Percentiles rank a stretch among this genome's conserved stretches.
Evolutionary conservation across 1,284 basidiomycete species (phyloP).

Genomic region (Puccinia hordei): DNA sequence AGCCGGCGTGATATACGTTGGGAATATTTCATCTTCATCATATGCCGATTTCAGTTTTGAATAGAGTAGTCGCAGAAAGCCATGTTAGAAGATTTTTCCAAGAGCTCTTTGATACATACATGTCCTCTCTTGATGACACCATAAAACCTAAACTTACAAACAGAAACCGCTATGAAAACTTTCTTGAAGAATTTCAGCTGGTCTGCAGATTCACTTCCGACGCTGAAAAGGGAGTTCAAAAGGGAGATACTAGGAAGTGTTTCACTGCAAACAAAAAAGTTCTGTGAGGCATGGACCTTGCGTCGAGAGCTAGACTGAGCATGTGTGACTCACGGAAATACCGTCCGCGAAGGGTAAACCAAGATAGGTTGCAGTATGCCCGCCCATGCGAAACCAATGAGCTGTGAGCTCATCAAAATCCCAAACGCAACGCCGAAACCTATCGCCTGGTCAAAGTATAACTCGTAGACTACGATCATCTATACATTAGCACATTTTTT

Average conservation of each 20-base stretch:
- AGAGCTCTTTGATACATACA: not conserved
- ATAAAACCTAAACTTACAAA: slow-evolving; percentile 21
- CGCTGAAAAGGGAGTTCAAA: slow-evolving; percentile 9
- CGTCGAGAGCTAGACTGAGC: not conserved
- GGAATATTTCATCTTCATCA: slow-evolving; percentile 32
- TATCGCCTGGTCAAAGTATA: slow-evolving; percentile 19
- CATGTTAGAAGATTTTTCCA: too few relatives aligned
- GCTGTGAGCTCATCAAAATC: slow-evolving; percentile 32
- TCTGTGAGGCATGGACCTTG: not conserved
- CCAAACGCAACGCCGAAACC: not conserved
- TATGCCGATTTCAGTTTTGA: not conserved
- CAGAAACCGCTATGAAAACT: slow-evolving; percentile 10
- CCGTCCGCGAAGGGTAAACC: slow-evolving; percentile 25
- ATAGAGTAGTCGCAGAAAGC: too few relatives aligned
- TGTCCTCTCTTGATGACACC: not conserved
- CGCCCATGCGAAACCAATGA: slow-evolving; percentile 40
- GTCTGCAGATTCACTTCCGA: slow-evolving; percentile 9
- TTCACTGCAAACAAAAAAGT: not conserved
- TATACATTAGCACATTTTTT: not conserved
- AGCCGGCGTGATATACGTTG: slow-evolving; percentile 31
- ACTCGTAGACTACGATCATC: slow-evolving; percentile 11
- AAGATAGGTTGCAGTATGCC: slow-evolving; percentile 40
- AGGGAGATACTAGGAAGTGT: slow-evolving; percentile 27
- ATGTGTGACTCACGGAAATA: slow-evolving; percentile 17
- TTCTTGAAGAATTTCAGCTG: slow-evolving; percentile 40